Conservation (phyloP, 108 stramenopile genomes). For the Heterococcus sp. region DNA sequence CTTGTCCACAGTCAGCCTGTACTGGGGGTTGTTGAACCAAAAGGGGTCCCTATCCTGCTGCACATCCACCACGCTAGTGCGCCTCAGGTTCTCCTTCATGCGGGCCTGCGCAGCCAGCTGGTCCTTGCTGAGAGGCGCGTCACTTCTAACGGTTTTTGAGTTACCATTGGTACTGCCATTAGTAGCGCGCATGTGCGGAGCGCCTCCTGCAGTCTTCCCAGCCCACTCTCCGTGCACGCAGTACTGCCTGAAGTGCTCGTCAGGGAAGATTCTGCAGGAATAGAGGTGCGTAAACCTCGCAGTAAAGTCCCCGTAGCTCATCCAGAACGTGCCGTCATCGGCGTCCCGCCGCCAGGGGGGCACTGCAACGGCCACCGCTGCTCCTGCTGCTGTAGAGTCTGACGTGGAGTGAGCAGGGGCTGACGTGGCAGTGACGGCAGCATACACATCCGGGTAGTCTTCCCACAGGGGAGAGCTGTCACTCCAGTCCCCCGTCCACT, state of each 20-base stretch:
- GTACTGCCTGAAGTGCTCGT: conserved; percentile 57
- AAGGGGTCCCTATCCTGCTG: too few relatives aligned
- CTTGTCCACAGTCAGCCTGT: too few relatives aligned
- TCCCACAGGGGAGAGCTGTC: conserved; percentile 54
- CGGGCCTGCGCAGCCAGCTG: too few relatives aligned
- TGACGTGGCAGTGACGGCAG: conserved; percentile 6
- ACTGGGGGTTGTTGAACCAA: too few relatives aligned
- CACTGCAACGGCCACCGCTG: background rate
- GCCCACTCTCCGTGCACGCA: conserved; percentile 55
- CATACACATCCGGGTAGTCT: conserved; percentile 55
- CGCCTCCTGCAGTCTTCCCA: too few relatives aligned
- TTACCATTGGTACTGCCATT: too few relatives aligned
- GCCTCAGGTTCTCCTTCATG: too few relatives aligned
- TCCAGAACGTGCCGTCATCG: conserved; percentile 56
- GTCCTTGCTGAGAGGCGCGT: too few relatives aligned
- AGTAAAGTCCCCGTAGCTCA: conserved; percentile 50
- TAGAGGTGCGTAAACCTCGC: conserved; percentile 28
- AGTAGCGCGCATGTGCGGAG: too few relatives aligned
- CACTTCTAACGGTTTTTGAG: too few relatives aligned
- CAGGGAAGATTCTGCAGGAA: conserved; percentile 52
- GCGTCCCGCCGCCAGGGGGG: conserved; percentile 38
- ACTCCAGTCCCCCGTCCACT: conserved; percentile 57
- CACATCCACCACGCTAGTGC: too few relatives aligned
- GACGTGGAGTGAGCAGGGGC: too few relatives aligned
- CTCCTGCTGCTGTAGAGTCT: background rate